Evolutionary conservation across 169 alveolate species (phyloP).

Genomic region (Besnoitia besnoiti): DNA sequence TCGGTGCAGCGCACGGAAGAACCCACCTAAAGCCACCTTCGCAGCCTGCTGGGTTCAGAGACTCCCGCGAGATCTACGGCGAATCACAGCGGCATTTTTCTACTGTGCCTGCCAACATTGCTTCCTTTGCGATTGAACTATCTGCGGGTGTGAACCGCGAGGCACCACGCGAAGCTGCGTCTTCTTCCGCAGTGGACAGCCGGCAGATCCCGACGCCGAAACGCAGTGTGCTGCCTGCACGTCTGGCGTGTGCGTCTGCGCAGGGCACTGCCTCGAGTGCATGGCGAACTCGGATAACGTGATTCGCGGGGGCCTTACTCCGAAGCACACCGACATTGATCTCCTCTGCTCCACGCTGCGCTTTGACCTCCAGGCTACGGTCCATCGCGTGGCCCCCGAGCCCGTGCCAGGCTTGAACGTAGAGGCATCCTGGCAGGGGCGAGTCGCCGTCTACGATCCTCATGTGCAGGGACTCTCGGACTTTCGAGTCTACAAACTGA

Average conservation of each 20-base stretch:
- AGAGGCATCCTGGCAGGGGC: not conserved
- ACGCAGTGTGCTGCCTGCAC: too few relatives aligned
- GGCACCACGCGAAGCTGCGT: too few relatives aligned
- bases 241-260: too few relatives aligned
- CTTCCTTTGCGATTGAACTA: too few relatives aligned
- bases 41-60: too few relatives aligned
- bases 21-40: not conserved
- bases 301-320: constrained; percentile 93
- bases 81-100: too few relatives aligned
- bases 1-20: not conserved
- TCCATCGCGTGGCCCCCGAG: not conserved
- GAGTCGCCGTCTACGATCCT: not conserved
- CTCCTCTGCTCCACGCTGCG: constrained; percentile 31
- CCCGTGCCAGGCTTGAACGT: too few relatives aligned
- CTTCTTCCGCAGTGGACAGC: too few relatives aligned
- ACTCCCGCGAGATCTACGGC: too few relatives aligned
- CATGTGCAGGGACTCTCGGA: not conserved
- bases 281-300: constrained; percentile 95
- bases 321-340: constrained; percentile 85
- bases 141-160: too few relatives aligned
- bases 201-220: too few relatives aligned
- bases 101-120: too few relatives aligned
- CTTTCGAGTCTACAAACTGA: not conserved
- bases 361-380: not conserved
- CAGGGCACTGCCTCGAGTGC: constrained; percentile 91